Base-by-base conservation (phyloP, 2,329 filamentous ascomycete genomes). In the Botryotinia globosa region DNA sequence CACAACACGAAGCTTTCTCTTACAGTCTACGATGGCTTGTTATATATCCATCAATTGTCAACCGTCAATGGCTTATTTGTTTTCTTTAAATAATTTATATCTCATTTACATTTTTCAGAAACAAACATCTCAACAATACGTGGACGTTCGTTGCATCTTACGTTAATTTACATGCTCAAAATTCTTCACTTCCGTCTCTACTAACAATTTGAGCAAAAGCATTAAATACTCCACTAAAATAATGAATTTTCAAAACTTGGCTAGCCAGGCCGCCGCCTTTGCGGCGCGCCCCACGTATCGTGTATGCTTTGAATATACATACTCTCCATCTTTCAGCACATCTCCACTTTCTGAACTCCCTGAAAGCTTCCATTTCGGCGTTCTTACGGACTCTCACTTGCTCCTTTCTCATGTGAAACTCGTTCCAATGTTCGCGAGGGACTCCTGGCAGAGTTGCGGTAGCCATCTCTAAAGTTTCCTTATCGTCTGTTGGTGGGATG, bases 31-130 rank as follows among this genome's bases (percentile, higher is more conserved):
- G 9, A 48, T 48, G 9, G 45, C 45, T 48, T 10, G 25, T 48
- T 4, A 48, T 25, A 48, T 25, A 1, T 48, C 22, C 4, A 10
- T n/a, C 1, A 9, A 65, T 37, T 16, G 7, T 18, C 4, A 10
- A 6, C 4, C 4, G 5, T n/a, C 0, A 12, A 39, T 14, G 25
- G 4, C 25, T 51, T 7, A 51, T 2, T 20, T 1, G 1, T 12
- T 63, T 14, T 64, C 14, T 25, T 32, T n/a, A 29, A 44, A 12
- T 10, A 1, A 4, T 48, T n/a, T 6, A 3, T 16, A 42, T 42
- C 22, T 56, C 14, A 37, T 37, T 68, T 25, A n/a, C 20, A 37
- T 34, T 18, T 37, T 25, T 25, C 58, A 32, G 3, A 68, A n/a
- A n/a, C 65, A 25, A 20, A 67, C 42, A 20, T 29, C 39, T 34